phyloP scores from a whole-genome alignment of 179 eudicot genomes.

The Silene vulgaris region DNA sequence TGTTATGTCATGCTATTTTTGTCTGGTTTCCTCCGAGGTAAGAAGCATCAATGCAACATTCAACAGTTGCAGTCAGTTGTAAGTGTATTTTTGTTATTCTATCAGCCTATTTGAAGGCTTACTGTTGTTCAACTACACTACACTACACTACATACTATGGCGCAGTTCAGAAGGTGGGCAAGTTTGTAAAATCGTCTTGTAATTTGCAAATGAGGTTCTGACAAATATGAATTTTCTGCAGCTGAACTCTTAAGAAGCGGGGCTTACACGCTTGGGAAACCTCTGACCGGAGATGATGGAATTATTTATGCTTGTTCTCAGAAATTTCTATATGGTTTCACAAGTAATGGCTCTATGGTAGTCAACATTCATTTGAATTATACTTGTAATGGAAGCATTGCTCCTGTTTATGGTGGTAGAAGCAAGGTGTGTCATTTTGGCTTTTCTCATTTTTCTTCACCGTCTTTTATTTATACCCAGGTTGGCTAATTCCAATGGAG shows the following conservation, averaged over 20 bases:
- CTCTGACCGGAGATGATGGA: conserved; percentile 60
- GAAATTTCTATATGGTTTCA: conserved; percentile 56
- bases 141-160: not conserved
- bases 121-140: not conserved
- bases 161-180: not conserved
- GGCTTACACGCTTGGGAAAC: conserved; percentile 57
- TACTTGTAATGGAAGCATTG: conserved; percentile 48
- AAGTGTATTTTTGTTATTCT: too few species aligned
- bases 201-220: not conserved
- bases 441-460: not conserved
- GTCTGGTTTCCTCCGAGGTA: conserved; percentile 91
- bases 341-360: conserved; percentile 61
- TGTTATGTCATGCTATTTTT: conserved; percentile 71
- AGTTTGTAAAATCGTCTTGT: too few species aligned
- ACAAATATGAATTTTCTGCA: not conserved
- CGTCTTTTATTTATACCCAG: too few species aligned
- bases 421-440: conserved; percentile 42
- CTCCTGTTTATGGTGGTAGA: conserved; percentile 71
- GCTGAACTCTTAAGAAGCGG: conserved; percentile 36
- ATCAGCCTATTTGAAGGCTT: not conserved
- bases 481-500: too few species aligned
- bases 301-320: conserved; percentile 57
- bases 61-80: not conserved
- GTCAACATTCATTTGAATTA: conserved; percentile 58
- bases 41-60: conserved; percentile 21